These are phyloP conservation scores for Hymenoscyphus linearis DNA, from an alignment of 2,329 filamentous ascomycete genomes.

Conservation along the genomic window DNA sequence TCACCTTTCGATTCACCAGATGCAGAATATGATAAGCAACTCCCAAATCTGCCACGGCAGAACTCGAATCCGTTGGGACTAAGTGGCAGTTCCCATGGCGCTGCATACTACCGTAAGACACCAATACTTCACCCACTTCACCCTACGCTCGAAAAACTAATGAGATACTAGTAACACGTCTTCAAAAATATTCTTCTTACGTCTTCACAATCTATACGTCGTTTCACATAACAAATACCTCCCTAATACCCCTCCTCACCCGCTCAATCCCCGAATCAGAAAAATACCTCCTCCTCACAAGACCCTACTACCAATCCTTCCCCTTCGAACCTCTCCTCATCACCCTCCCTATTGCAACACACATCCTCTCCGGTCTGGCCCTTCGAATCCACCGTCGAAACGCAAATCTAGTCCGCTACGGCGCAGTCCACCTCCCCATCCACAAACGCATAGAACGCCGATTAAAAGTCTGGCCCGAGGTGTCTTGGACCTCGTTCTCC, in stretches of 20 bases:
- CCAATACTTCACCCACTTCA: slow-evolving; percentile 28
- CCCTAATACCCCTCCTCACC: slow-evolving; percentile 71
- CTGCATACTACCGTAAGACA: slow-evolving; percentile 66
- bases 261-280: slow-evolving; percentile 70
- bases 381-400: slow-evolving; percentile 70
- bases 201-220: slow-evolving; percentile 71
- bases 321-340: slow-evolving; percentile 76
- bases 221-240: slow-evolving; percentile 76
- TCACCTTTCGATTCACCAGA: slow-evolving; percentile 63
- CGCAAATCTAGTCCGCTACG: slow-evolving; percentile 69
- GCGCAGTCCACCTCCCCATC: slow-evolving; percentile 52
- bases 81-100: slow-evolving; percentile 56
- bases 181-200: slow-evolving; percentile 88
- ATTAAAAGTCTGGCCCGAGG: slow-evolving; percentile 47
- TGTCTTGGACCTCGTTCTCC: slow-evolving; percentile 65
- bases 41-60: slow-evolving; percentile 34
- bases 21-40: slow-evolving; percentile 42
- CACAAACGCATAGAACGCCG: slow-evolving; percentile 39
- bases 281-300: slow-evolving; percentile 81
- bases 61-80: slow-evolving; percentile 46
- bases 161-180: slow-evolving; percentile 54
- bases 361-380: slow-evolving; percentile 71
- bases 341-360: slow-evolving; percentile 65
- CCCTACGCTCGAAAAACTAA: slow-evolving; percentile 1
- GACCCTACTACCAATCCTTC: slow-evolving; percentile 86